Base-by-base conservation (phyloP, 805 yeast genomes). In the Metahyphopichia silvanorum region DNA sequence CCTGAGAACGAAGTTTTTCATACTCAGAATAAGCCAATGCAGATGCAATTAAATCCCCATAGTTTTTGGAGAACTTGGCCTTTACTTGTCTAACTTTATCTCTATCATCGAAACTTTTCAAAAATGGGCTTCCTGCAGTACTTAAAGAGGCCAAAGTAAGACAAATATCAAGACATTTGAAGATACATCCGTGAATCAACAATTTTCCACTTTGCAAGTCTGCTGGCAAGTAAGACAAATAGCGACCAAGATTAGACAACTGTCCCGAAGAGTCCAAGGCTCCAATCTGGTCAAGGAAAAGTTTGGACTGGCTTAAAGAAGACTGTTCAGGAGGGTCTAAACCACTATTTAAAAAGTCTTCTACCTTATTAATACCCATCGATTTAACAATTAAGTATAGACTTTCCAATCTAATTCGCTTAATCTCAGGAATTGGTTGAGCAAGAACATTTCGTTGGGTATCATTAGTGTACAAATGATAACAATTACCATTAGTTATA, bases 351-450 rank as follows among this genome's bases (percentile, higher is more conserved):
- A 91, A 66, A 48, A 91, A 93, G 15, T 64, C 70, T 35, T 69
- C 69, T 0, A 88, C 96, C 43, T 84, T 70, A 3, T 66, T 63
- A 17, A 91, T 72, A 0, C 95, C 95, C 93, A 93, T 87, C 0
- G 96, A 73, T 54, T 88, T 88, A 11, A 89, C 95, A 29, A 81
- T 77, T 27, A 91, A 63, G 48, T 86, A 89, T 25, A 91, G 64
- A 21, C 86, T 86, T 44, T 89, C 96, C 21, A 91, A 58, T 20
- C 93, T 79, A 1, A 93, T 79, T 38, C 98, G 68, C 42, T 78
- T 77, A 33, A 91, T 91, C 52, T 91, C 98, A 0, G 98, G 97
- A 12, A 83, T 69, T 1, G 96, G 95, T 43, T 82, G 81, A 2
- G 71, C 65, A 11, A 72, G 60, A 91, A 88, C 83, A 15, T 57